A percentile compares a stretch with the other conserved stretches of the same genome.
These are phyloP conservation scores for Microdochium bolleyi DNA, from an alignment of 2,329 filamentous ascomycete species.

Conservation along the genomic window DNA sequence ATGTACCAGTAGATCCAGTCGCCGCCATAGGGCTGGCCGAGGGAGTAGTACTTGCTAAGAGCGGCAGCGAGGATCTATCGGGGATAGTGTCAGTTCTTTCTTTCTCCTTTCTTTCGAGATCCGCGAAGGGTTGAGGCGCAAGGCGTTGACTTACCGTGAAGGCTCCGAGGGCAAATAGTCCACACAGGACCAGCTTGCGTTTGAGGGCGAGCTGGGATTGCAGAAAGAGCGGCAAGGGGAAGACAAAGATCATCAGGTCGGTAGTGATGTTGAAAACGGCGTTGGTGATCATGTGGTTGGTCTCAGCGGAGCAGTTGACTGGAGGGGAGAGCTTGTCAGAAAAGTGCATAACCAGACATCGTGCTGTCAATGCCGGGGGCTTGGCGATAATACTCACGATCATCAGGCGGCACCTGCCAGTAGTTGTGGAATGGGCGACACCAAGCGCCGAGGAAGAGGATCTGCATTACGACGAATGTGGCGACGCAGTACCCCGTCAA, in stretches of 20 bases:
- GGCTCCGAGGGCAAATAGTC: constrained; percentile 34
- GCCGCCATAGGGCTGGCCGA: constrained; percentile 26
- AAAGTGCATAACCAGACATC: constrained; percentile 1
- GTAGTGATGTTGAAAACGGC: constrained; percentile 52
- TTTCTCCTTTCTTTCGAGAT: background rate
- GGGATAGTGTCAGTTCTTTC: background rate
- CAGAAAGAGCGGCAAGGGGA: constrained; percentile 46
- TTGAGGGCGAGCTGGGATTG: constrained; percentile 38
- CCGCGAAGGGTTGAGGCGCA: background rate
- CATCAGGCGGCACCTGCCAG: constrained; percentile 46
- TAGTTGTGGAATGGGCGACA: constrained; percentile 48
- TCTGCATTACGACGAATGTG: constrained; percentile 43
- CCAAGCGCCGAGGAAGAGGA: constrained; percentile 41
- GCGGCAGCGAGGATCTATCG: constrained; percentile 38
- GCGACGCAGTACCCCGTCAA: constrained; percentile 36
- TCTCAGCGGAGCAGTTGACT: constrained; percentile 49
- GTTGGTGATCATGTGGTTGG: constrained; percentile 50
- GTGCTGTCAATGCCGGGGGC: too few relatives aligned
- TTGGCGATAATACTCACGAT: too few relatives aligned
- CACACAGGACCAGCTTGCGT: constrained; percentile 43
- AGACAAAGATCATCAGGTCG: constrained; percentile 49
- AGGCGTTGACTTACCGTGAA: constrained; percentile 32
- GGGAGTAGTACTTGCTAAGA: constrained; percentile 37
- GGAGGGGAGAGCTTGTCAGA: constrained; percentile 2
- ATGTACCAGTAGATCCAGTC: constrained; percentile 37